Percentiles rank a stretch among this genome's conserved stretches.
Evolutionary conservation across 495 filamentous ascomycete species (phyloP).

Genomic region (Annulohypoxylon bovei): DNA sequence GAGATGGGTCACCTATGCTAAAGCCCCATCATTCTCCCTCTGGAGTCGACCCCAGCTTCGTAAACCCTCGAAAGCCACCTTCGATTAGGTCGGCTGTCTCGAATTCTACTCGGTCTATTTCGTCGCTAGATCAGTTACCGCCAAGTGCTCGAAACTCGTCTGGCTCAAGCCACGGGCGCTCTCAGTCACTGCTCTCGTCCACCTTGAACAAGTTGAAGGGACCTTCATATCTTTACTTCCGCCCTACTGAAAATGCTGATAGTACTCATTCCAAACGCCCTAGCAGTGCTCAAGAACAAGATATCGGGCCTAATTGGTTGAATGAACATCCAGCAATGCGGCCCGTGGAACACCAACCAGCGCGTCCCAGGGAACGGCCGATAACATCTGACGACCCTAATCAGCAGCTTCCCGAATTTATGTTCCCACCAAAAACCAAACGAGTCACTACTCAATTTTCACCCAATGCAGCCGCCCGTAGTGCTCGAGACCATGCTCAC

Average conservation of each 20-base stretch:
- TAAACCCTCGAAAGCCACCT: conserved; percentile 39
- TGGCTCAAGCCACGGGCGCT: conserved; percentile 42
- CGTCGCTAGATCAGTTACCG: conserved; percentile 45
- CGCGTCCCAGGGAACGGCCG: conserved; percentile 15
- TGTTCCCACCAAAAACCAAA: conserved; percentile 30
- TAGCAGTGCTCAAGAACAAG: conserved; percentile 29
- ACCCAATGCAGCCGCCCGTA: conserved; percentile 27
- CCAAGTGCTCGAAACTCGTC: conserved; percentile 33
- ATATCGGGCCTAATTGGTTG: conserved; percentile 12
- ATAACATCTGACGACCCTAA: conserved; percentile 7
- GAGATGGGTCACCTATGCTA: conserved; percentile 26
- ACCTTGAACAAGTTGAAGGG: conserved; percentile 45
- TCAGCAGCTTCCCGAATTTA: conserved; percentile 35
- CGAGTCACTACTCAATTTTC: conserved; percentile 24
- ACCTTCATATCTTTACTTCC: conserved; percentile 45
- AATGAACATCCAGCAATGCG: conserved; percentile 18
- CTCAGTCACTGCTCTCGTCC: conserved; percentile 47
- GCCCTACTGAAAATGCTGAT: conserved; percentile 27
- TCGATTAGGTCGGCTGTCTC: conserved; percentile 39
- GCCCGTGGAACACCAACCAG: not conserved
- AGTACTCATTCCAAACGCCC: conserved; percentile 16
- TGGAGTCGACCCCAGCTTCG: conserved; percentile 16
- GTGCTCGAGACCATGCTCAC: conserved; percentile 24
- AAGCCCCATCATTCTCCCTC: conserved; percentile 10
- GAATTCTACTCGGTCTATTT: conserved; percentile 47